These are phyloP conservation scores for Saccharomyces hybrid DNA, from an alignment of 1,139 yeast species.

Conservation along the genomic window DNA sequence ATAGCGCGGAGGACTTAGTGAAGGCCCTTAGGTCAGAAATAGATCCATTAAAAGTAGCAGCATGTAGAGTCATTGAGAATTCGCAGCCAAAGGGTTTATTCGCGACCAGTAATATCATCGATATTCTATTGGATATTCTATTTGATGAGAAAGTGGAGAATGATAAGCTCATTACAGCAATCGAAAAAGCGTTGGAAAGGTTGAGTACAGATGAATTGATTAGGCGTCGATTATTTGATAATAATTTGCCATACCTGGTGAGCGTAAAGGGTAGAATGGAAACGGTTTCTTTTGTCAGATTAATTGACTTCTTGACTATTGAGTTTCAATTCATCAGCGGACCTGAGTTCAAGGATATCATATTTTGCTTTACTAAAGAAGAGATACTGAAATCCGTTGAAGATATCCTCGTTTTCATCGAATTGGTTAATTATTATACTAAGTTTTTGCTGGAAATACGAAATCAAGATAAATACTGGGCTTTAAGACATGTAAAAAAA, in stretches of 20 bases:
- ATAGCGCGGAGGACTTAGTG: conserved; percentile 26
- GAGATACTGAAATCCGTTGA: conserved; percentile 15
- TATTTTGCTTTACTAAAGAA: conserved; percentile 20
- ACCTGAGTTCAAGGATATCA: conserved; percentile 22
- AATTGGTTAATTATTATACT: conserved; percentile 27
- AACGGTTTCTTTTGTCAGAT: conserved; percentile 23
- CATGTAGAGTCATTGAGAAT: conserved; percentile 28
- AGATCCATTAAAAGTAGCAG: conserved; percentile 24
- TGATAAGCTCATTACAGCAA: conserved; percentile 25
- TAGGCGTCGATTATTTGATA: conserved; percentile 26
- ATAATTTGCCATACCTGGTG: conserved; percentile 19
- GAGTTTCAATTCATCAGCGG: conserved; percentile 19
- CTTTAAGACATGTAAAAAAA: conserved; percentile 12
- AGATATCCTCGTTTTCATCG: conserved; percentile 30
- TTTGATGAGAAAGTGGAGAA: conserved; percentile 17
- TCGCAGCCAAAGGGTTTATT: conserved; percentile 33
- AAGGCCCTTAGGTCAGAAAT: conserved; percentile 29
- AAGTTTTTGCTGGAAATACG: conserved; percentile 17
- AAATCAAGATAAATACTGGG: conserved; percentile 15
- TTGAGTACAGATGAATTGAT: conserved; percentile 27
- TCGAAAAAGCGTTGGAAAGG: conserved; percentile 25
- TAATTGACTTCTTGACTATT: conserved; percentile 25
- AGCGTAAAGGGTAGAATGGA: conserved; percentile 15
- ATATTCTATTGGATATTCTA: conserved; percentile 20
- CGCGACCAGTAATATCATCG: conserved; percentile 28